These are phyloP conservation scores for Kodamaea fukazawae DNA, from an alignment of 805 yeast genomes.

Conservation along the genomic window DNA sequence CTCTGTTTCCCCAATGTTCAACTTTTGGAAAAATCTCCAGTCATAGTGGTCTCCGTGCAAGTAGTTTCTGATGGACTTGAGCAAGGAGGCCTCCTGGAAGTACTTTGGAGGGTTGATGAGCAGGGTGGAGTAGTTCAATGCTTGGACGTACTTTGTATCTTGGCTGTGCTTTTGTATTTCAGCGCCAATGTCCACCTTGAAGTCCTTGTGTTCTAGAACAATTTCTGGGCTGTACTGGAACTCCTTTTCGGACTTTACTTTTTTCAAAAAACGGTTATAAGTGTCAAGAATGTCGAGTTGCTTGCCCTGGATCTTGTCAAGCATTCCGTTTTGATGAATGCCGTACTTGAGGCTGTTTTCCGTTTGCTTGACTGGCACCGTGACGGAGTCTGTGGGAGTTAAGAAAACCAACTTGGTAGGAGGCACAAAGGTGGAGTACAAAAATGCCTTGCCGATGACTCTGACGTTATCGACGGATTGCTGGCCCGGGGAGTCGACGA, in stretches of 20 bases:
- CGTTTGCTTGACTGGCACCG: conserved; percentile 17
- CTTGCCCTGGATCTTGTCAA: conserved; percentile 9
- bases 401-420: conserved; percentile 32
- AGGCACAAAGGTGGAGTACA: conserved; percentile 20
- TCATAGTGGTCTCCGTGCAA: conserved; percentile 26
- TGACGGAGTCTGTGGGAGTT: conserved; percentile 22
- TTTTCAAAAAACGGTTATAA: conserved; percentile 15
- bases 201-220: conserved; percentile 19
- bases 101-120: conserved; percentile 19
- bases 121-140: conserved; percentile 17
- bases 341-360: conserved; percentile 18
- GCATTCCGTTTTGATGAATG: conserved; percentile 24
- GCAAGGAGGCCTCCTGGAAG: conserved; percentile 21
- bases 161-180: conserved; percentile 16
- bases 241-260: neutral
- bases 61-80: conserved; percentile 10
- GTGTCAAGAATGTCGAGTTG: conserved; percentile 12
- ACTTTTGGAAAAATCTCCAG: conserved; percentile 24
- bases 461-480: conserved; percentile 20
- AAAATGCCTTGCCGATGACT: conserved; percentile 27
- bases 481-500: conserved; percentile 19
- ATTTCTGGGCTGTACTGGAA: conserved; percentile 7
- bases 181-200: conserved; percentile 20
- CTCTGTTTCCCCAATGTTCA: conserved; percentile 16
- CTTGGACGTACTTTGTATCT: conserved; percentile 14